Conservation (phyloP, 2,329 filamentous ascomycete genomes). For the Neofusicoccum sp. region DNA sequence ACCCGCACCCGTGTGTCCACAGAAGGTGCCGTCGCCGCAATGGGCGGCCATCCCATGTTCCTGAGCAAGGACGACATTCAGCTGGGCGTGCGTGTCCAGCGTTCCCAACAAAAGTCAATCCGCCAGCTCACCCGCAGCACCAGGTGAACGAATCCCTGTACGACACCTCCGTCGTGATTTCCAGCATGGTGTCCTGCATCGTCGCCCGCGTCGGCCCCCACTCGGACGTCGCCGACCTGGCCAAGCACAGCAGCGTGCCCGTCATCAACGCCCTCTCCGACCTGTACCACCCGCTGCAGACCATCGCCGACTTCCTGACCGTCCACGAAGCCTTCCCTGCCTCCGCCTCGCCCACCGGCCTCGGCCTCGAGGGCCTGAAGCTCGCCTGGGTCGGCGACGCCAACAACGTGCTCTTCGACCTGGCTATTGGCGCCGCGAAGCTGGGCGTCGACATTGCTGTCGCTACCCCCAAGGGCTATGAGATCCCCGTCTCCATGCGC, state of each 20-base stretch:
- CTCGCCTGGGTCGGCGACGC: slow-evolving; percentile 95
- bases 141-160: slow-evolving; percentile 91
- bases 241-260: slow-evolving; percentile 48
- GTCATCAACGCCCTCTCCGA: slow-evolving; percentile 68
- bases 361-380: slow-evolving; percentile 80
- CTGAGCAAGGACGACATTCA: slow-evolving; percentile 95
- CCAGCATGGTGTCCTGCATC: slow-evolving; percentile 60
- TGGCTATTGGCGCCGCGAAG: slow-evolving; percentile 84
- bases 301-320: slow-evolving; percentile 89
- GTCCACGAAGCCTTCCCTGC: slow-evolving; percentile 74
- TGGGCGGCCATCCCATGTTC: slow-evolving; percentile 96
- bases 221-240: slow-evolving; percentile 48
- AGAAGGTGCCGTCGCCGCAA: slow-evolving; percentile 80
- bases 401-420: slow-evolving; percentile 94
- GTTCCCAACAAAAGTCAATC: too few species aligned
- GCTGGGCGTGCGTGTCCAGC: slow-evolving; percentile 65
- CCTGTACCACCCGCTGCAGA: slow-evolving; percentile 90
- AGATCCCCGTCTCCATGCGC: slow-evolving; percentile 73
- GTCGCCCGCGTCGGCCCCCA: slow-evolving; percentile 55
- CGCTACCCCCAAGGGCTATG: slow-evolving; percentile 81
- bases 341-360: slow-evolving; percentile 29
- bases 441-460: slow-evolving; percentile 83
- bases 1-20: slow-evolving; percentile 92
- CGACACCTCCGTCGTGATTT: slow-evolving; percentile 88
- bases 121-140: slow-evolving; percentile 17